Conservation (phyloP, 2,329 filamentous ascomycete species). For the Bisporella sp. region DNA sequence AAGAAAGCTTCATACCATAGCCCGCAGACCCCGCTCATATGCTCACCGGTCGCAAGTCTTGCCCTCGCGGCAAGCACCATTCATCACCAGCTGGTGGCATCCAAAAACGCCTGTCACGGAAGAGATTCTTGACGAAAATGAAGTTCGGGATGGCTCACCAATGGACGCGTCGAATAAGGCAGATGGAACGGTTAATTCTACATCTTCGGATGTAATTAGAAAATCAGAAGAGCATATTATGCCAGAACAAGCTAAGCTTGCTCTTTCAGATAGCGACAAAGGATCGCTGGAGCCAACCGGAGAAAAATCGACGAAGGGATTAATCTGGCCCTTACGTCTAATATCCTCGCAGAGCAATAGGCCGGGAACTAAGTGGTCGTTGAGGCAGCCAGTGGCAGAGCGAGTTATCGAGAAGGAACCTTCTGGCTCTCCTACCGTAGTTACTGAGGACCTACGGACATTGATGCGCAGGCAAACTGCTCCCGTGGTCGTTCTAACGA, state of each 20-base stretch:
- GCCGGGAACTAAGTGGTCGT: neutral
- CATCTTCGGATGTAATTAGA: neutral
- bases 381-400: neutral
- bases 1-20: neutral
- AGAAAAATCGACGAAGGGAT: neutral
- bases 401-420: neutral
- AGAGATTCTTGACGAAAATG: neutral
- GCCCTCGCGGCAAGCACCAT: neutral
- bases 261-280: neutral
- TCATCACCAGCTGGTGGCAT: neutral
- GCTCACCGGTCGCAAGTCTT: neutral
- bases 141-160: neutral
- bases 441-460: constrained; percentile 11
- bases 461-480: constrained; percentile 25
- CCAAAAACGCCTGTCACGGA: neutral
- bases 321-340: neutral
- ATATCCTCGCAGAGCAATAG: neutral
- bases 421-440: neutral
- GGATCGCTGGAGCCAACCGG: neutral
- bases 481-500: constrained; percentile 23
- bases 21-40: neutral
- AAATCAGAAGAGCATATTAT: neutral
- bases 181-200: neutral
- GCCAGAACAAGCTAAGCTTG: neutral
- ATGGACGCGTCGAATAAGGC: neutral